phyloP scores from a whole-genome alignment of 2,329 filamentous ascomycete genomes.

The Ambrosiella xylebori region DNA sequence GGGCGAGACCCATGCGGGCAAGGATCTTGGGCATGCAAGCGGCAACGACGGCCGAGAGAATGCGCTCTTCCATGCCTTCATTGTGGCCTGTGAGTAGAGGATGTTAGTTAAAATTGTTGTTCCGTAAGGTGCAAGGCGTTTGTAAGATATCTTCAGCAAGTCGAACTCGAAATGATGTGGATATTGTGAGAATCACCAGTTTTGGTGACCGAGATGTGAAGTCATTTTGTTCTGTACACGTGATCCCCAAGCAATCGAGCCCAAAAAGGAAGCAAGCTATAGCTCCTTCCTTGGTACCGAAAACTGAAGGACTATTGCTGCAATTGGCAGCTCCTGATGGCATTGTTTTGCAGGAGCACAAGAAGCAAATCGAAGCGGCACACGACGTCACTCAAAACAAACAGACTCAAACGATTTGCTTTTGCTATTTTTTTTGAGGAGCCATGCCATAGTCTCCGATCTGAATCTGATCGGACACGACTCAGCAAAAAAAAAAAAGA shows the following conservation, averaged over 20 bases:
- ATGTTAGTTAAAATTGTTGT: not conserved
- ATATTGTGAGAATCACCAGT: not conserved
- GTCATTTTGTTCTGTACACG: not conserved
- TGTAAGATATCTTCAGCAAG: no score
- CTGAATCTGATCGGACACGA: not conserved
- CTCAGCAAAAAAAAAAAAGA: not conserved
- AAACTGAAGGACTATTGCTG: no score
- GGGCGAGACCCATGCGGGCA: constrained; percentile 11
- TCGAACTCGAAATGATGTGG: not conserved
- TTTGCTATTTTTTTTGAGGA: not conserved
- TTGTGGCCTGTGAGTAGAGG: constrained; percentile 4
- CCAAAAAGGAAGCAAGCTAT: not conserved
- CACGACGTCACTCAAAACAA: not conserved
- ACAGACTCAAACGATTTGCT: not conserved
- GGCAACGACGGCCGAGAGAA: constrained; percentile 7
- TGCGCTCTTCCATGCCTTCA: constrained; percentile 10
- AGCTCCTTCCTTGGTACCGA: not conserved
- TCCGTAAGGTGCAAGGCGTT: not conserved
- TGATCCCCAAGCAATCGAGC: not conserved
- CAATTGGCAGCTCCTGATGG: no score
- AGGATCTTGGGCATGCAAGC: constrained; percentile 12
- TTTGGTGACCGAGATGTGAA: not conserved
- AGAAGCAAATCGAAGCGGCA: not conserved
- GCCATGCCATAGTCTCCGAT: not conserved
- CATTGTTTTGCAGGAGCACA: not conserved